Evolutionary conservation across 1,284 basidiomycete species (phyloP), one percentile per base, ranked within the genome.

Genomic region (Lentinula novae-zelandiae): DNA sequence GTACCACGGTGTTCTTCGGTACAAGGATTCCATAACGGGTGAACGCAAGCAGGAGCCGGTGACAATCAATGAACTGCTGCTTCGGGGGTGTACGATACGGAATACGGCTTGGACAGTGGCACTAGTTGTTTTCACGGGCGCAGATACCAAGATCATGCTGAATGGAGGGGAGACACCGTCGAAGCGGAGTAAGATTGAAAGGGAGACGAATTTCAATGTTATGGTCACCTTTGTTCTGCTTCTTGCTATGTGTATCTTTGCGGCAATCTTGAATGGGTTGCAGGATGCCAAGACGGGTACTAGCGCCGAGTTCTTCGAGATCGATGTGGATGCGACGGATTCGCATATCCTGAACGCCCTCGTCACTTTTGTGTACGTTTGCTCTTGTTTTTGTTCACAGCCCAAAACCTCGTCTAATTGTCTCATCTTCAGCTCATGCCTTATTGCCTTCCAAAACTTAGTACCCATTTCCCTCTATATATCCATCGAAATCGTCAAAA

Each of bases 181-280:
- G 17, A 98, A 98, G 71, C 90, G 93, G 60, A 92, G 89, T 69
- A 98, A 97, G 81, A 97, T 98, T 70, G 95, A 98, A 77, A 91
- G 87, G 76, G 96, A 98, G 80, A 98, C 96, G n/a, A 98, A 97
- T 73, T 96, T 95, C 82, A 98, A 98, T 71, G 96, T 98, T 66
- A 78, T 96, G 58, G 92, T 96, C 79, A 98, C 98, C 76, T 98
- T 98, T 70, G 75, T 84, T 58, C 76, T 98, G 61, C 79, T 98
- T 58, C 73, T 90, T 52, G 60, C 83, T 48, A 93, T 98, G 79
- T 98, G 95, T 73, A 67, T 86, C 8, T 73, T 88, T 39, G 81
- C 89, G 1, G 91, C 85, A 1, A 81, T 93, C 62, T 83, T 89
- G 66, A 93, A 86, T 68, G 95, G 94, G 0, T 71, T 92, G 57